Percentiles rank a stretch among this genome's conserved stretches.
Evolutionary conservation across 148 eudicot species (phyloP).

Genomic region (Spergularia marina): DNA sequence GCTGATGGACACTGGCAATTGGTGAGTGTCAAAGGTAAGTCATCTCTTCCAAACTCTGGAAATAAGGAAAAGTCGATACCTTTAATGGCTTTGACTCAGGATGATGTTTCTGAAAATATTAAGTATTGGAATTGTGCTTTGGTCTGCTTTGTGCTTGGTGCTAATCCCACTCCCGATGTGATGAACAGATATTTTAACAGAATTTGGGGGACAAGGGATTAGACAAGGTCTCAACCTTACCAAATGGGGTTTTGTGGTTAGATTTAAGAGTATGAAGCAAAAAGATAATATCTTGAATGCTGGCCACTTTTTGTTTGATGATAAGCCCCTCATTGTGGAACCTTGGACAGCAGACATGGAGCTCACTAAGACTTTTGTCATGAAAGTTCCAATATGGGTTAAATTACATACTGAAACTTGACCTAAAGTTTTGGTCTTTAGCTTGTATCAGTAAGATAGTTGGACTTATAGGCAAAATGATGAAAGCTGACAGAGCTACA

Average conservation of each 20-base stretch:
- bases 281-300: not conserved
- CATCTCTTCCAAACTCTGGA: no score
- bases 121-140: not conserved
- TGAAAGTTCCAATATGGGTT: not conserved
- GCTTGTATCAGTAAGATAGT: rapidly evolving
- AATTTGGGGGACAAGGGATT: not conserved
- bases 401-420: no score
- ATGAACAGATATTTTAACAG: not conserved
- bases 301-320: not conserved
- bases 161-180: not conserved
- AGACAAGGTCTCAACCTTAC: not conserved
- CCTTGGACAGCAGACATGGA: not conserved
- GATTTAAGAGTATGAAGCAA: not conserved
- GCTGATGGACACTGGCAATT: no score
- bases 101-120: not conserved
- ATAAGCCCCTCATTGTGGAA: not conserved
- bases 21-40: no score
- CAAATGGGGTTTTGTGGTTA: not conserved
- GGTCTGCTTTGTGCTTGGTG: not conserved
- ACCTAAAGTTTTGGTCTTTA: not conserved
- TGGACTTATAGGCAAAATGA: rapidly evolving
- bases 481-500: not conserved
- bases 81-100: no score
- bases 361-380: not conserved
- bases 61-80: no score